phyloP scores from a whole-genome alignment of 768 basidiomycete species.

The Roridomyces roridus region DNA sequence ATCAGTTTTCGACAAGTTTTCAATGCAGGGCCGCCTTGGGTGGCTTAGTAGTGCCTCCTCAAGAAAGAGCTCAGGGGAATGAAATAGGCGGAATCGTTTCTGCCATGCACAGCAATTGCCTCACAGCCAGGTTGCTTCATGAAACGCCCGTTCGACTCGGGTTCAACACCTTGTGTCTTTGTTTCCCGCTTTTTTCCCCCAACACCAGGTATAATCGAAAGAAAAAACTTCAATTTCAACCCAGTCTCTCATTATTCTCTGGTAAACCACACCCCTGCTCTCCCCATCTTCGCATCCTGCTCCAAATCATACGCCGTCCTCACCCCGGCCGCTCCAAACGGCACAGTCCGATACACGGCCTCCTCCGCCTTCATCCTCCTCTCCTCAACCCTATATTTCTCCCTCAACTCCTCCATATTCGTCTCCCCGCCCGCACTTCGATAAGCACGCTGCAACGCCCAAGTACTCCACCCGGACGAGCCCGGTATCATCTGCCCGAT shows the following conservation, averaged over 20 bases:
- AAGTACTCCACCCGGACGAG: slow-evolving; percentile 14
- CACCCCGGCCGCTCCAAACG: slow-evolving; percentile 23
- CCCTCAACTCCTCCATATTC: slow-evolving; percentile 17
- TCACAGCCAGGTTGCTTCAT: too few relatives aligned
- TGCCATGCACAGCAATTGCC: too few relatives aligned
- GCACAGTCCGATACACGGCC: slow-evolving; percentile 16
- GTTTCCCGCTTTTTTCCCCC: too few relatives aligned
- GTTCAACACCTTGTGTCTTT: too few relatives aligned
- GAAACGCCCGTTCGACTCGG: too few relatives aligned
- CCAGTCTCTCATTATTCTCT: neutral
- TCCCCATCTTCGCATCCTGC: slow-evolving; percentile 20
- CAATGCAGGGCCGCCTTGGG: too few relatives aligned
- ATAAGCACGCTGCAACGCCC: slow-evolving; percentile 20
- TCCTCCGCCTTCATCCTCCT: slow-evolving; percentile 15
- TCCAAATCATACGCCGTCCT: slow-evolving; percentile 18
- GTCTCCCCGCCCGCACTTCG: slow-evolving; percentile 14
- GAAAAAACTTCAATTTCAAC: neutral
- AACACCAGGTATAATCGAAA: too few relatives aligned
- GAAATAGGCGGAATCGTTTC: too few relatives aligned
- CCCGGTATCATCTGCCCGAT: slow-evolving; percentile 18
- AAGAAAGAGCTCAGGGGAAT: too few relatives aligned
- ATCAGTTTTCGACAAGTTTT: too few relatives aligned
- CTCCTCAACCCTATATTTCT: slow-evolving; percentile 19
- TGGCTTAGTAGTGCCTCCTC: too few relatives aligned
- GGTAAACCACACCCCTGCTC: slow-evolving; percentile 4